These are phyloP conservation scores for Buxus sempervirens DNA, from an alignment of 164 flowering plant species.

Conservation along the genomic window DNA sequence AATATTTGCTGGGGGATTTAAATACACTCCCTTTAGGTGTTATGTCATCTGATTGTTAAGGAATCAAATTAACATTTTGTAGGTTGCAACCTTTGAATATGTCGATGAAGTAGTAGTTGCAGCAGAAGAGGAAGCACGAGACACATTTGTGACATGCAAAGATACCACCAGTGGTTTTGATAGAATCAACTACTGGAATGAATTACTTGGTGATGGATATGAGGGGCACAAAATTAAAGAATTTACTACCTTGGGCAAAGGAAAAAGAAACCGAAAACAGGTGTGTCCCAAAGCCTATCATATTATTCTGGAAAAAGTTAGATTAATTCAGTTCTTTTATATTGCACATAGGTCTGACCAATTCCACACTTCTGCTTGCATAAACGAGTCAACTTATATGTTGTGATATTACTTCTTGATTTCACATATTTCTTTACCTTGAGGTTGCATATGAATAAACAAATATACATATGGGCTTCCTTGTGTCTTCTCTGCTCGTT, in stretches of 20 bases:
- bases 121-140: slow-evolving; percentile 55
- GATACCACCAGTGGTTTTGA: slow-evolving; percentile 47
- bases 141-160: slow-evolving; percentile 37
- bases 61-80: slow-evolving; percentile 5
- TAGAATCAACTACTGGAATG: slow-evolving; percentile 84
- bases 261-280: slow-evolving; percentile 94
- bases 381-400: too few relatives aligned
- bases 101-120: slow-evolving; percentile 70
- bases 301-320: neutral
- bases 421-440: too few relatives aligned
- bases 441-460: too few relatives aligned
- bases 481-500: too few relatives aligned
- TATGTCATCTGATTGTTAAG: neutral
- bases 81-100: slow-evolving; percentile 98
- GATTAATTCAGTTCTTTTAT: neutral
- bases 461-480: too few relatives aligned
- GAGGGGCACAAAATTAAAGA: slow-evolving; percentile 83
- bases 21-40: too few relatives aligned
- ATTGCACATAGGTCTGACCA: neutral
- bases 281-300: slow-evolving; percentile 26
- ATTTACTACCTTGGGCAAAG: slow-evolving; percentile 83
- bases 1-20: too few relatives aligned
- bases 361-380: neutral
- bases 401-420: too few relatives aligned
- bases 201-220: slow-evolving; percentile 69